phyloP scores from a whole-genome alignment of 2,329 filamentous ascomycete species.

The Camillea tinctor region DNA sequence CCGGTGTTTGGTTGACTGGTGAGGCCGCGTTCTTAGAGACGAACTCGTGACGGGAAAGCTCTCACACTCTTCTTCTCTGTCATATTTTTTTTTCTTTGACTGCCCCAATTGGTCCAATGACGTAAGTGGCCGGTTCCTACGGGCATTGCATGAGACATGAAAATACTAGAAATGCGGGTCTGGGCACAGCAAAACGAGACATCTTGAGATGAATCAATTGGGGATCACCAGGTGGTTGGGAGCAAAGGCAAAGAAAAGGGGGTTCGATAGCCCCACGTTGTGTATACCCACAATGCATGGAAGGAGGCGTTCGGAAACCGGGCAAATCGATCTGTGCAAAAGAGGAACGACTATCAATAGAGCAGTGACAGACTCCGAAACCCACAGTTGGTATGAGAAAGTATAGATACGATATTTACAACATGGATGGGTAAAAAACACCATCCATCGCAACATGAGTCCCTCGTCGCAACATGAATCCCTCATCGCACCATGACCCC shows the following conservation, averaged over 20 bases:
- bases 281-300: constrained; percentile 24
- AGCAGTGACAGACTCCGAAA: not conserved
- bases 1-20: not conserved
- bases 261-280: constrained; percentile 11
- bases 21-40: not conserved
- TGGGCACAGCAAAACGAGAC: not conserved
- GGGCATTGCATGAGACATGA: not conserved
- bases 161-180: not conserved
- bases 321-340: not conserved
- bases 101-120: not conserved
- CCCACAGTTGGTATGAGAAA: not conserved
- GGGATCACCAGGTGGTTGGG: not conserved
- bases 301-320: constrained; percentile 16
- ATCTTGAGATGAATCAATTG: not conserved
- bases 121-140: not conserved
- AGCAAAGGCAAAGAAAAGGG: not conserved
- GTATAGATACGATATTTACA: not conserved
- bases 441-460: too few species aligned
- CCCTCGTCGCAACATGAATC: too few species aligned
- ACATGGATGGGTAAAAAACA: too few species aligned
- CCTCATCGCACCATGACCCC: too few species aligned
- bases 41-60: too few species aligned
- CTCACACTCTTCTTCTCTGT: not conserved
- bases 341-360: not conserved
- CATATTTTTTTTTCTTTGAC: not conserved